Evolutionary conservation across 1,284 basidiomycete species (phyloP).

Genomic region (Hymenochaete sp.): DNA sequence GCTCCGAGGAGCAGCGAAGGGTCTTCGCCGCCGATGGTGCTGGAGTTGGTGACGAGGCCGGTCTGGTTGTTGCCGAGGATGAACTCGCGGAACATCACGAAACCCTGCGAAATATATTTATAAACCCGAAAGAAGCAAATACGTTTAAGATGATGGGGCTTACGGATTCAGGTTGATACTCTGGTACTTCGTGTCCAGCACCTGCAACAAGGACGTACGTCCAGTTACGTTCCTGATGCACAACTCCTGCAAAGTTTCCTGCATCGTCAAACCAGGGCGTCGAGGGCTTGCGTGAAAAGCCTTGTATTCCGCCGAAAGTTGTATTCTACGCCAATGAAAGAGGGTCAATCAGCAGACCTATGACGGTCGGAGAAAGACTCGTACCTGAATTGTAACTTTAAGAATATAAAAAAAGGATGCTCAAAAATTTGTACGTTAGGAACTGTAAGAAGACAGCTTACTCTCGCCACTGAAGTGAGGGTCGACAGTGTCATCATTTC

Average conservation of each 20-base stretch:
- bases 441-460: slow-evolving; percentile 24
- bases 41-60: slow-evolving; percentile 35
- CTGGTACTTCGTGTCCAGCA: slow-evolving; percentile 51
- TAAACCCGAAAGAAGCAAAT: not conserved
- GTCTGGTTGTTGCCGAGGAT: slow-evolving; percentile 45
- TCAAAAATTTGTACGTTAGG: slow-evolving; percentile 2
- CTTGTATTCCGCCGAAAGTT: slow-evolving; percentile 65
- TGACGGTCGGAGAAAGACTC: too few species aligned
- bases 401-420: slow-evolving; percentile 14
- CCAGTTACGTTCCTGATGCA: slow-evolving; percentile 65
- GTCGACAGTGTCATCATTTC: slow-evolving; percentile 59
- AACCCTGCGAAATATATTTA: slow-evolving; percentile 32
- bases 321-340: slow-evolving; percentile 65
- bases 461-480: slow-evolving; percentile 59
- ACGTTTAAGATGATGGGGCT: slow-evolving; percentile 21
- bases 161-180: slow-evolving; percentile 43
- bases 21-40: slow-evolving; percentile 49
- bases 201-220: slow-evolving; percentile 50
- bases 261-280: slow-evolving; percentile 56
- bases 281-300: slow-evolving; percentile 56
- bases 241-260: slow-evolving; percentile 53
- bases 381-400: slow-evolving; percentile 61
- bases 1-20: slow-evolving; percentile 29
- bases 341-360: too few species aligned
- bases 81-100: slow-evolving; percentile 50